These are phyloP conservation scores for Xylariales sp. DNA, from an alignment of 2,329 filamentous ascomycete species.

Conservation along the genomic window DNA sequence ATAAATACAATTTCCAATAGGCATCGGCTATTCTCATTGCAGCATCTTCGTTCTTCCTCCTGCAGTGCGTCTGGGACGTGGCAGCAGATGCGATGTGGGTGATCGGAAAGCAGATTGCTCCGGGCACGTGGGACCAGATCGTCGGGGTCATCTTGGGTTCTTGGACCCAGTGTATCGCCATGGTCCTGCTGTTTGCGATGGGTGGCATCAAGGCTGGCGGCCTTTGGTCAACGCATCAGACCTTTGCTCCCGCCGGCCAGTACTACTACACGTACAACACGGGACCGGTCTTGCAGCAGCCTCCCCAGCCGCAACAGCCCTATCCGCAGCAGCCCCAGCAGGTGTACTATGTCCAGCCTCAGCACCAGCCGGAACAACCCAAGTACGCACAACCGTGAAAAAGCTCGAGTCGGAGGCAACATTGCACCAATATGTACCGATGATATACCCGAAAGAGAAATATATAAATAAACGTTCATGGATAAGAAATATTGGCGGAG, in stretches of 20 bases:
- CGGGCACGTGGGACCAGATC: neutral
- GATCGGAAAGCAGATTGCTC: neutral
- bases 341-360: too few relatives aligned
- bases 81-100: neutral
- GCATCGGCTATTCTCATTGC: neutral
- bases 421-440: too few relatives aligned
- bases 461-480: too few relatives aligned
- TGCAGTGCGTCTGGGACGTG: neutral
- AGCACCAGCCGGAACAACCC: too few relatives aligned
- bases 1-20: neutral
- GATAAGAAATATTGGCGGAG: too few relatives aligned
- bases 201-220: constrained; percentile 1
- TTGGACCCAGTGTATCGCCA: neutral
- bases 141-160: neutral
- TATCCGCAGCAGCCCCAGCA: neutral
- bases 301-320: neutral
- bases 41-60: neutral
- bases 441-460: too few relatives aligned
- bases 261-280: too few relatives aligned
- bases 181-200: neutral
- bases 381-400: too few relatives aligned
- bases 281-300: too few relatives aligned
- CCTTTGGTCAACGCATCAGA: neutral
- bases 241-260: neutral
- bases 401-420: too few relatives aligned